Conservation (phyloP, 2,329 filamentous ascomycete species). For the Aspergillus carbonarius region DNA sequence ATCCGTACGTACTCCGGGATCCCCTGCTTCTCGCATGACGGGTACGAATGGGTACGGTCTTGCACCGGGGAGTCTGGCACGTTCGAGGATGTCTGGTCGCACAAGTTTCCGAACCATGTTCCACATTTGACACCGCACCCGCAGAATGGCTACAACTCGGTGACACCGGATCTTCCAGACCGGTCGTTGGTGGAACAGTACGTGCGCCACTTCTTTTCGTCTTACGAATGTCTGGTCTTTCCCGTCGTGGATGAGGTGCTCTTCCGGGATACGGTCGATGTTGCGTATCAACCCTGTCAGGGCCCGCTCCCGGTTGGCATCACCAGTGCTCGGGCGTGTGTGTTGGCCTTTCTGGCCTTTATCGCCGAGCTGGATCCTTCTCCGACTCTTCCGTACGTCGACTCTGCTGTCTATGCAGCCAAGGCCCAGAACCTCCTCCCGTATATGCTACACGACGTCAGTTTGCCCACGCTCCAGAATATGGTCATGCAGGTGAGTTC, state of each 20-base stretch:
- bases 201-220: background rate
- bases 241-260: background rate
- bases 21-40: background rate
- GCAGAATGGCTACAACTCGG: background rate
- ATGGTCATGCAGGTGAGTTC: conserved; percentile 1
- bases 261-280: background rate
- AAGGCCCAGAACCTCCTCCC: conserved; percentile 1
- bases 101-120: background rate
- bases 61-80: background rate
- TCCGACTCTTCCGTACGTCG: background rate
- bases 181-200: background rate
- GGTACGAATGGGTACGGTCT: conserved; percentile 1
- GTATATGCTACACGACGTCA: background rate
- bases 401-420: background rate
- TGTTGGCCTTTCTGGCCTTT: background rate
- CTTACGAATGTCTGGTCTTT: background rate
- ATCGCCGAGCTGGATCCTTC: background rate
- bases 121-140: background rate
- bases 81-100: background rate
- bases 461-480: background rate
- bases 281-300: background rate
- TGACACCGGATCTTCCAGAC: background rate
- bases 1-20: background rate
- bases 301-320: background rate
- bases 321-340: background rate